Evolutionary conservation across 306 rosid genomes (phyloP).

Genomic region (Sphenostylis stenocarpa): DNA sequence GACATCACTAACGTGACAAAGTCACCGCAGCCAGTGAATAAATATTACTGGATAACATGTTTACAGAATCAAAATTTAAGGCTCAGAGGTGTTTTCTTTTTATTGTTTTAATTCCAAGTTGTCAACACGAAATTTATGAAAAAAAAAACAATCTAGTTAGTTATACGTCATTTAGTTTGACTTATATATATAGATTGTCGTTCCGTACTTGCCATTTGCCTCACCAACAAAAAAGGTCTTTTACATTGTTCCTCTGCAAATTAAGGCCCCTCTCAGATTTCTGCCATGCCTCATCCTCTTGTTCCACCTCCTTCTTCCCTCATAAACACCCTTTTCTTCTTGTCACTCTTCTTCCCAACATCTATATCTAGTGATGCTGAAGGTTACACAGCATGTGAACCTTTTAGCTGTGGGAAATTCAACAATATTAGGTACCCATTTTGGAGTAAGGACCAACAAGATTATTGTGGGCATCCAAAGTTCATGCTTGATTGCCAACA

Average conservation of each 20-base stretch:
- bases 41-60: neutral
- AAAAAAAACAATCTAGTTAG: neutral
- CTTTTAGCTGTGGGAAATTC: constrained; percentile 44
- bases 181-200: neutral
- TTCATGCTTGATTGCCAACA: constrained; percentile 40
- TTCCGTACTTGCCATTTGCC: neutral
- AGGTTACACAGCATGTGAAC: constrained; percentile 29
- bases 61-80: constrained; percentile 23
- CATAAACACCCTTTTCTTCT: constrained; percentile 27
- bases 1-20: neutral
- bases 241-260: neutral
- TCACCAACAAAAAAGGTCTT: neutral
- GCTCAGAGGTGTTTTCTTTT: neutral
- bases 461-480: constrained; percentile 41
- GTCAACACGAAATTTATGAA: constrained; percentile 21
- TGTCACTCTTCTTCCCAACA: constrained; percentile 26
- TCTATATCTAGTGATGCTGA: constrained; percentile 17
- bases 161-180: constrained; percentile 20
- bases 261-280: neutral
- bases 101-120: neutral
- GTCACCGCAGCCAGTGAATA: neutral
- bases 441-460: constrained; percentile 29
- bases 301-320: constrained; percentile 12
- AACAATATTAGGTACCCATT: constrained; percentile 41
- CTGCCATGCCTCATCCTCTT: constrained; percentile 11